These are phyloP conservation scores for Aurantiochytrium sp. DNA, from an alignment of 108 stramenopile genomes.

Conservation along the genomic window DNA sequence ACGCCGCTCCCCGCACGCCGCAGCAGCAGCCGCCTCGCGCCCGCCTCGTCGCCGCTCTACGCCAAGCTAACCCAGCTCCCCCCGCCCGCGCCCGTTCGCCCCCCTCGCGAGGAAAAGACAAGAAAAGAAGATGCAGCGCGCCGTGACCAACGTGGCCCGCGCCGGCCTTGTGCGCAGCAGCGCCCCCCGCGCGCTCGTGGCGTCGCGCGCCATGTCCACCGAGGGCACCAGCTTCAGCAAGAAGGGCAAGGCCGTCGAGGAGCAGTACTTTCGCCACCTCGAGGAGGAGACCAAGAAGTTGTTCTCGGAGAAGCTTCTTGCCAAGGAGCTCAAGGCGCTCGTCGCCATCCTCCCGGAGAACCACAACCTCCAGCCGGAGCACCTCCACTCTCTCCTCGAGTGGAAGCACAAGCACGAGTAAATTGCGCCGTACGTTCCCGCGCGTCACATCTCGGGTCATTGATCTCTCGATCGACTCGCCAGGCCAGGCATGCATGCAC, in stretches of 20 bases:
- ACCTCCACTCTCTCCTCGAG: background rate
- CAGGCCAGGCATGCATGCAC: background rate
- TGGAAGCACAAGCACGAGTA: conserved; percentile 6
- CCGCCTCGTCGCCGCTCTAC: too few relatives aligned
- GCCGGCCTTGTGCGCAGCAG: background rate
- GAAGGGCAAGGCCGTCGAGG: background rate
- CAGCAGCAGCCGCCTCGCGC: too few relatives aligned
- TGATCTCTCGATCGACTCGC: background rate
- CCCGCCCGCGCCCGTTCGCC: too few relatives aligned
- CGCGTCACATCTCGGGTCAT: background rate
- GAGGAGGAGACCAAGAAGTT: background rate
- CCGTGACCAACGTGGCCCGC: background rate
- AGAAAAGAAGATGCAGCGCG: background rate
- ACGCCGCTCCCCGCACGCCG: too few relatives aligned
- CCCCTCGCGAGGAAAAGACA: too few relatives aligned
- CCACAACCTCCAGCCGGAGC: conserved; percentile 3
- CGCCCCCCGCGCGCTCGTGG: background rate
- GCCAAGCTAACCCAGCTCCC: too few relatives aligned
- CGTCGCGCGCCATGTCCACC: background rate
- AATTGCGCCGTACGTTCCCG: background rate
- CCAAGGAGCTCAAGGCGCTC: conserved; percentile 1
- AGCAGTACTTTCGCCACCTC: conserved; percentile 8
- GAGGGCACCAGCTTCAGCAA: background rate
- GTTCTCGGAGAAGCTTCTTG: background rate
- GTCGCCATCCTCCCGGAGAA: background rate